A percentile compares a stretch with the other conserved stretches of the same genome.
Evolutionary conservation across 2,329 filamentous ascomycete species (phyloP).

Genomic region (Aspergillus spinulosporus): DNA sequence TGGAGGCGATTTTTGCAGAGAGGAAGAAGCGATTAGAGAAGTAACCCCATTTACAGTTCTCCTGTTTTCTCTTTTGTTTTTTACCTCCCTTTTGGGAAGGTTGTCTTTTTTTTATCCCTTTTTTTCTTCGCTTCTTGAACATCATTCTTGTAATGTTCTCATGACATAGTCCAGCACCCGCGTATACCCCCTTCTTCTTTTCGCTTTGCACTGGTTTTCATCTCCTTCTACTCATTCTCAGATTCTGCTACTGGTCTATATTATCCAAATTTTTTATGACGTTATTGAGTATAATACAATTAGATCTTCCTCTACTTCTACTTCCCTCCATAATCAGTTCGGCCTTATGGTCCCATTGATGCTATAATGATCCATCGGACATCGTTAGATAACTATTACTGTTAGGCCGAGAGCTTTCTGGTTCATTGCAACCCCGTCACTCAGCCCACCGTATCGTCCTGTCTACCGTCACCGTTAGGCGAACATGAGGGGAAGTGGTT

Average conservation of each 20-base stretch:
- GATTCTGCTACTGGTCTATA: neutral
- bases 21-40: slow-evolving; percentile 42
- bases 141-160: slow-evolving; percentile 11
- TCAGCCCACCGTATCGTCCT: no score
- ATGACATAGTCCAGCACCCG: slow-evolving; percentile 8
- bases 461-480: no score
- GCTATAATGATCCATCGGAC: no score
- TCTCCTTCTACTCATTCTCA: neutral
- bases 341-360: no score
- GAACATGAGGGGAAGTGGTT: neutral
- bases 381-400: no score
- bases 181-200: slow-evolving; percentile 13
- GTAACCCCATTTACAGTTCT: neutral
- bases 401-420: no score
- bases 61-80: neutral
- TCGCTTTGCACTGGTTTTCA: slow-evolving; percentile 11
- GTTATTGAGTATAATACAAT: neutral
- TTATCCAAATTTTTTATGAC: neutral
- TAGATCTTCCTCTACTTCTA: neutral
- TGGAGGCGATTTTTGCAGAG: slow-evolving; percentile 69
- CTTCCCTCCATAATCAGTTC: neutral
- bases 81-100: neutral
- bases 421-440: no score
- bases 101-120: neutral
- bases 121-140: neutral